phyloP scores from a whole-genome alignment of 192 early-diverging fungal species.

The Podila minutissima region DNA sequence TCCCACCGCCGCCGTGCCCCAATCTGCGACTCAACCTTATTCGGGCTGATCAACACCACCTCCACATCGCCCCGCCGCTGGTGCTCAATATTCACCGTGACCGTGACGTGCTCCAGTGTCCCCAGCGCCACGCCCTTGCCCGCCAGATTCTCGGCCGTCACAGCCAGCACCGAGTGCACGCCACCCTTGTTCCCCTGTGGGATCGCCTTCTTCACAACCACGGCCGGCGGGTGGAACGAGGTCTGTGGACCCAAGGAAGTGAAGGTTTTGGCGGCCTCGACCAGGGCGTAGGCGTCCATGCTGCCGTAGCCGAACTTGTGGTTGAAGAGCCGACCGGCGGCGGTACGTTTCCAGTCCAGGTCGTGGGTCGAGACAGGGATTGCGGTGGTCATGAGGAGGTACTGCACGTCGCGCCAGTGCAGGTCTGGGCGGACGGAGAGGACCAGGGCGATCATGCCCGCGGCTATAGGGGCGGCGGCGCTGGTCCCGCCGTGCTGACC shows the following conservation, averaged over 20 bases:
- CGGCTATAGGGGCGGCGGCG: slow-evolving; percentile 93
- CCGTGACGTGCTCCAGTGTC: slow-evolving; percentile 88
- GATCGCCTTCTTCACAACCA: slow-evolving; percentile 58
- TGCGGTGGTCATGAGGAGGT: slow-evolving; percentile 82
- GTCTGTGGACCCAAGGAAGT: slow-evolving; percentile 74
- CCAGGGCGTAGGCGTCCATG: slow-evolving; percentile 83
- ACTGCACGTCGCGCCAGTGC: slow-evolving; percentile 94
- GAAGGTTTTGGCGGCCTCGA: slow-evolving; percentile 80
- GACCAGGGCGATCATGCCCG: slow-evolving; percentile 90
- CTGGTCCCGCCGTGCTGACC: slow-evolving; percentile 90
- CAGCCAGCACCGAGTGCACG: slow-evolving; percentile 41
- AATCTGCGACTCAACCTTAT: slow-evolving; percentile 71
- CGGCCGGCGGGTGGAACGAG: slow-evolving; percentile 53
- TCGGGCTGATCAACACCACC: slow-evolving; percentile 82
- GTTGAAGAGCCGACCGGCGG: slow-evolving; percentile 81
- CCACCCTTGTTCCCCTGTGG: slow-evolving; percentile 57
- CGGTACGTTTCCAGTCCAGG: slow-evolving; percentile 75
- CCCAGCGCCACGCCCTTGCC: slow-evolving; percentile 55
- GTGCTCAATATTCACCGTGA: slow-evolving; percentile 86
- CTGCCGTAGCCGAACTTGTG: slow-evolving; percentile 96
- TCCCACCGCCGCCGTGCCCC: slow-evolving; percentile 74
- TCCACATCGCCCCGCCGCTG: slow-evolving; percentile 85
- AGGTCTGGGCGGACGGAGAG: slow-evolving; percentile 91
- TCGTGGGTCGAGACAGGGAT: slow-evolving; percentile 77
- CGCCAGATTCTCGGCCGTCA: slow-evolving; percentile 60